Evolutionary conservation across 805 yeast genomes (phyloP).

Genomic region (Metschnikowia koreensis): DNA sequence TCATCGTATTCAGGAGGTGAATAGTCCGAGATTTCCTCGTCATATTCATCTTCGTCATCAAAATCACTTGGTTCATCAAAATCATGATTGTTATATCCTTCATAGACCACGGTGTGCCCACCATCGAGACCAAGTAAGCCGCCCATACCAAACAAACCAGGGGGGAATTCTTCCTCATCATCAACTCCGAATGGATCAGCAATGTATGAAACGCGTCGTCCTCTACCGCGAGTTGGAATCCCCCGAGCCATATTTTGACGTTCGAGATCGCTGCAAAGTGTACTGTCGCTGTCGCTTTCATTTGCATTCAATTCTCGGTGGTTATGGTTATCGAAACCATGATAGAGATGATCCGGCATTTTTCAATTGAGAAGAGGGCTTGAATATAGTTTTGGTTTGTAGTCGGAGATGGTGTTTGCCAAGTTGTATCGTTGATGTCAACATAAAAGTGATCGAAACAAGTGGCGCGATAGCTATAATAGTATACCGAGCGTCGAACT

Average conservation of each 20-base stretch:
- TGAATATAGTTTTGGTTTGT: too few species aligned
- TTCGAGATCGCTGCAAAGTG: constrained; percentile 3
- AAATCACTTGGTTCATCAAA: background rate
- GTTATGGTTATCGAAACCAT: too few species aligned
- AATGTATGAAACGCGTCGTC: background rate
- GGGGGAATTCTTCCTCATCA: background rate
- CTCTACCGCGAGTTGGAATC: background rate
- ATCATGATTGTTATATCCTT: background rate
- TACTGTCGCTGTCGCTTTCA: constrained; percentile 1
- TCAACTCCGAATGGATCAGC: background rate
- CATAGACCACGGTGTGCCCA: background rate
- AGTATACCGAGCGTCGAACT: background rate
- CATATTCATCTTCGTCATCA: background rate
- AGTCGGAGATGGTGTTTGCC: too few species aligned
- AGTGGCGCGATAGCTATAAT: background rate
- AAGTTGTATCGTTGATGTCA: too few species aligned
- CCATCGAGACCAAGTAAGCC: background rate
- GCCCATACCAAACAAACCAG: background rate
- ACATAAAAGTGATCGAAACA: background rate
- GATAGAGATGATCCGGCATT: too few species aligned
- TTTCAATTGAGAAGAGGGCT: too few species aligned
- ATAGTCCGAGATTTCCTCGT: background rate
- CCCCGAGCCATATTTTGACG: background rate
- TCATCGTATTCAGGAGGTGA: background rate
- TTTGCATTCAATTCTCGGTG: too few species aligned